Percentiles rank a stretch among this genome's conserved stretches.
These are phyloP conservation scores for Metschnikowia borealis DNA, from an alignment of 805 yeast species.

Conservation along the genomic window DNA sequence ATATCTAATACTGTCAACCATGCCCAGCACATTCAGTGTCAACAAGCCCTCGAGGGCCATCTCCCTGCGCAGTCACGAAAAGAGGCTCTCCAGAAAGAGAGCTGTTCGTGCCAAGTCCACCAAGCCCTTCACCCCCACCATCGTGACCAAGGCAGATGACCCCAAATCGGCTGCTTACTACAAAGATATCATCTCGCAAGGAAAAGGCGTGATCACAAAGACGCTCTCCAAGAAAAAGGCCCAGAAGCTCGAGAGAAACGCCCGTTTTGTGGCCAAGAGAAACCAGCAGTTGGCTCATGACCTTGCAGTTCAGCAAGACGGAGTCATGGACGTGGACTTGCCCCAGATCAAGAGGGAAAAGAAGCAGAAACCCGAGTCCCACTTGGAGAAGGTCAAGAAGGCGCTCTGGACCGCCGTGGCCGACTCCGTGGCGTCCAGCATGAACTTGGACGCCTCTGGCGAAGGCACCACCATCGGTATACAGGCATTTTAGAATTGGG, in stretches of 20 bases:
- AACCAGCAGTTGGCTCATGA: slow-evolving; percentile 44
- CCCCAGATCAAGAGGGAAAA: slow-evolving; percentile 14
- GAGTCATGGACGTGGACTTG: slow-evolving; percentile 48
- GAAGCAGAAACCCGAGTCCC: slow-evolving; percentile 21
- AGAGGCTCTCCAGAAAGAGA: slow-evolving; percentile 51
- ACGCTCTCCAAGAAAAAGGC: slow-evolving; percentile 75
- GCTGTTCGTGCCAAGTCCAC: slow-evolving; percentile 42
- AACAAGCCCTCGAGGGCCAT: slow-evolving; percentile 69
- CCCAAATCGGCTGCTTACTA: slow-evolving; percentile 44
- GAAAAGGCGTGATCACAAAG: slow-evolving; percentile 46
- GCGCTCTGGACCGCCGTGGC: slow-evolving; percentile 73
- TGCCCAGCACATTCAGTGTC: slow-evolving; percentile 81
- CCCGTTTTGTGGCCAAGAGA: slow-evolving; percentile 64
- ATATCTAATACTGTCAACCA: slow-evolving; percentile 19
- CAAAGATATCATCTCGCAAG: slow-evolving; percentile 28
- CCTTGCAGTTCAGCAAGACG: slow-evolving; percentile 37
- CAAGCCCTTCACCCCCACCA: slow-evolving; percentile 45
- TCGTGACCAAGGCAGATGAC: slow-evolving; percentile 29
- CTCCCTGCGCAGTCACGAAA: slow-evolving; percentile 47
- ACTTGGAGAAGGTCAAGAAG: slow-evolving; percentile 50
- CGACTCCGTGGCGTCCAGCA: slow-evolving; percentile 46
- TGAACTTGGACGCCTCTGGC: slow-evolving; percentile 45
- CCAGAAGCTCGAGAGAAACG: slow-evolving; percentile 74
- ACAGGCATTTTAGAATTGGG: slow-evolving; percentile 45
- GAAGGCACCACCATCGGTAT: slow-evolving; percentile 86